Evolutionary conservation across 331 rosid species (phyloP).

Genomic region (Rosa hybrid): DNA sequence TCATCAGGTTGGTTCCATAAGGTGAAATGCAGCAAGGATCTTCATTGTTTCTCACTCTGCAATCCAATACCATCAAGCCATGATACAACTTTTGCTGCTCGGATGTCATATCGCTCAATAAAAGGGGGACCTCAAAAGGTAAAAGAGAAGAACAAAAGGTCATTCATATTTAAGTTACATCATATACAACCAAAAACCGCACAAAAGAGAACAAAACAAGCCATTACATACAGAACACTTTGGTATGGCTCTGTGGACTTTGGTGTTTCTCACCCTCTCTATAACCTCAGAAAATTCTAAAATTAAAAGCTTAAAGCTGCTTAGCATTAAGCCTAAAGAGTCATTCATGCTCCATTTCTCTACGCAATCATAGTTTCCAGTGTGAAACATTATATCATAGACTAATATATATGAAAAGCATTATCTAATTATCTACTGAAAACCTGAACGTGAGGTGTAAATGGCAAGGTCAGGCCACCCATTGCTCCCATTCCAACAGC

Average conservation of each 20-base stretch:
- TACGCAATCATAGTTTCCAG: constrained; percentile 30
- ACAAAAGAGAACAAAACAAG: not conserved
- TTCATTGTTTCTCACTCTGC: constrained; percentile 38
- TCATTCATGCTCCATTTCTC: constrained; percentile 26
- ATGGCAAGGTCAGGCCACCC: constrained; percentile 90
- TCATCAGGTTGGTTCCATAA: constrained; percentile 9
- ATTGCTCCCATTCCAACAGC: constrained; percentile 58
- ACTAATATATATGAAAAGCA: constrained; percentile 9
- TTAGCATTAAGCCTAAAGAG: constrained; percentile 27
- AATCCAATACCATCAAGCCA: constrained; percentile 61
- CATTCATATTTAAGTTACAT: constrained; percentile 12
- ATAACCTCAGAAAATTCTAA: constrained; percentile 33
- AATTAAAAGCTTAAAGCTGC: constrained; percentile 24
- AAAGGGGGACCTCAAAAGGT: not conserved
- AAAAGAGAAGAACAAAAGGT: not conserved
- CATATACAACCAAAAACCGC: constrained; percentile 35
- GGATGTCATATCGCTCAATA: not conserved
- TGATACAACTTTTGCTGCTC: constrained; percentile 37
- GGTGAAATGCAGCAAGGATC: constrained; percentile 24
- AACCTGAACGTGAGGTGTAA: constrained; percentile 74
- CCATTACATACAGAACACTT: constrained; percentile 41
- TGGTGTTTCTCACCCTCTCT: constrained; percentile 31
- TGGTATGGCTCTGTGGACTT: constrained; percentile 23
- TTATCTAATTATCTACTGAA: constrained; percentile 47
- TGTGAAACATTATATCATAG: constrained; percentile 24